These are phyloP conservation scores for Lasiosphaeria miniovina DNA, from an alignment of 495 filamentous ascomycete species.

Conservation along the genomic window DNA sequence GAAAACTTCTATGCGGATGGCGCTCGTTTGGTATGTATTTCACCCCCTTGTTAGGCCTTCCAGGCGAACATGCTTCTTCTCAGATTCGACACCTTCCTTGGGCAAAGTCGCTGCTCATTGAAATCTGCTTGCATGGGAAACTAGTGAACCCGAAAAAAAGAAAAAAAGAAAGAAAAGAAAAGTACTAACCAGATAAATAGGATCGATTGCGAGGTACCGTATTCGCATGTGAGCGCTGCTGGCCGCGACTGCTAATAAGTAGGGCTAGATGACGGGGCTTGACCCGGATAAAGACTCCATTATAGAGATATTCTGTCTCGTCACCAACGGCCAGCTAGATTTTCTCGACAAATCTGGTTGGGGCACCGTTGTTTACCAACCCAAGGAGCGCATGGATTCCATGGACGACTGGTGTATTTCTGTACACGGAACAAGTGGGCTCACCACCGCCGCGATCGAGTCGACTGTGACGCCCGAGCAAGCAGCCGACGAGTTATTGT, in stretches of 20 bases:
- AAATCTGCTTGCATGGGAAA: too few relatives aligned
- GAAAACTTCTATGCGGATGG: neutral
- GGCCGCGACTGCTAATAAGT: neutral
- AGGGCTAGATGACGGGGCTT: constrained; percentile 84
- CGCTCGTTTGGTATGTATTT: neutral
- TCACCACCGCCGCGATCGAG: constrained; percentile 70
- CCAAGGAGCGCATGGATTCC: constrained; percentile 61
- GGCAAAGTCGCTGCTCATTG: too few relatives aligned
- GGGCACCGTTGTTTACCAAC: constrained; percentile 75
- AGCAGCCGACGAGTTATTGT: constrained; percentile 70
- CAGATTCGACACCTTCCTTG: too few relatives aligned
- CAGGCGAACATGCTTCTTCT: neutral
- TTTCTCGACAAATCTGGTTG: constrained; percentile 74
- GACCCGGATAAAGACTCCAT: constrained; percentile 75
- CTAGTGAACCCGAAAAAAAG: too few relatives aligned
- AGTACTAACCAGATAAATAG: constrained; percentile 62
- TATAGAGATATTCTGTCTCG: constrained; percentile 89
- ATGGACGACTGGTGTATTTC: constrained; percentile 68
- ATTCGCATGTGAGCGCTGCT: neutral
- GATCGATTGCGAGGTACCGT: constrained; percentile 83
- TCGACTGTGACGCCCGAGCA: constrained; percentile 69
- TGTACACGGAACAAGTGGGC: constrained; percentile 63
- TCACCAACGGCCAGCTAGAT: constrained; percentile 76
- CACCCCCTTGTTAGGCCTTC: neutral
- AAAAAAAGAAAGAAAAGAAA: neutral